Conservation (phyloP, 306 rosid species). For the Cicer judaicum region DNA sequence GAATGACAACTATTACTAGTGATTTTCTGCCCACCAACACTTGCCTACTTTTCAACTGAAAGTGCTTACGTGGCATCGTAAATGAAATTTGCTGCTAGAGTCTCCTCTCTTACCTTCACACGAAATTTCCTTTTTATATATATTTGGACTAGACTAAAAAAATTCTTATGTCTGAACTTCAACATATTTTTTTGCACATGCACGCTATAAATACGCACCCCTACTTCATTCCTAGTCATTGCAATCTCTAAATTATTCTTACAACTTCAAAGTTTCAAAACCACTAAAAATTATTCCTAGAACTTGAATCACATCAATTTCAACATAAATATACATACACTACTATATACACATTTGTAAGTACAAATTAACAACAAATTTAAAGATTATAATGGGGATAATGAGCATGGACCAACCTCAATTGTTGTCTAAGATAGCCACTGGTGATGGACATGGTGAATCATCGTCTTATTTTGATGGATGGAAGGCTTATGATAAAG, state of each 20-base stretch:
- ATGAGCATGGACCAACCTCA: slow-evolving; percentile 44
- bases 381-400: slow-evolving; percentile 21
- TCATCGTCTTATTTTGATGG: slow-evolving; percentile 79
- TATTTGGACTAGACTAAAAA: not conserved
- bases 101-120: not conserved
- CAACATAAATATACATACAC: not conserved
- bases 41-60: slow-evolving; percentile 30
- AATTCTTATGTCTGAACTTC: slow-evolving; percentile 16
- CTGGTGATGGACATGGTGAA: slow-evolving; percentile 80
- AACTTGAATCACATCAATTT: slow-evolving; percentile 26
- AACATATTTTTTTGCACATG: not conserved
- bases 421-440: slow-evolving; percentile 76
- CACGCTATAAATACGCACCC: slow-evolving; percentile 32
- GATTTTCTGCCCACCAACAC: not conserved
- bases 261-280: not conserved
- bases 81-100: not conserved
- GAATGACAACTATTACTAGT: not conserved
- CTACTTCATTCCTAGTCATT: slow-evolving; percentile 17
- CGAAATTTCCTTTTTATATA: slow-evolving; percentile 20
- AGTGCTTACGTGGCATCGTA: not conserved
- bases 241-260: not conserved
- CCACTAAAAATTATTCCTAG: too few species aligned
- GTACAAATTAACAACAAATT: not conserved
- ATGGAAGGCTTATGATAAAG: slow-evolving; percentile 78
- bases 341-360: too few species aligned